Evolutionary conservation across 345 rosid species (phyloP).

Genomic region (Gossypium turneri): DNA sequence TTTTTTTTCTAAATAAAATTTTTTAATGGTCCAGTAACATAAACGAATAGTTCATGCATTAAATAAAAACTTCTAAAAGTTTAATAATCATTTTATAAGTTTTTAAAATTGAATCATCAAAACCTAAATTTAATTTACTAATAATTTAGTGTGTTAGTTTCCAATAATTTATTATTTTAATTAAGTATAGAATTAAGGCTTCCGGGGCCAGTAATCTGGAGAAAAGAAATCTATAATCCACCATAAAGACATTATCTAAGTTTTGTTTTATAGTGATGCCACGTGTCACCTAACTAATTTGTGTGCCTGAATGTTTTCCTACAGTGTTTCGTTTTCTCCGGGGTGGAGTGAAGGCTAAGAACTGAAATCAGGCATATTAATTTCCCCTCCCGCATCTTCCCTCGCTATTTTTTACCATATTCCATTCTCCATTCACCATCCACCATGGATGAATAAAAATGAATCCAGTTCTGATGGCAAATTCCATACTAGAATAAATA

Average conservation of each 20-base stretch:
- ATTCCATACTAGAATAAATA: conserved; percentile 9
- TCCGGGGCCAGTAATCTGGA: neutral
- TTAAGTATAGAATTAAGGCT: too few species aligned
- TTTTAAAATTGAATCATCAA: too few species aligned
- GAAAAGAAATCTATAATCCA: neutral
- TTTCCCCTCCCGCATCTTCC: conserved; percentile 4
- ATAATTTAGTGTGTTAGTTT: too few species aligned
- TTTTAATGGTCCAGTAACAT: fast-evolving
- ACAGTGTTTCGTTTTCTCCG: neutral
- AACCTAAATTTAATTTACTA: too few species aligned
- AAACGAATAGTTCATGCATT: fast-evolving
- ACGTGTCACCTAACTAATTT: conserved; percentile 15
- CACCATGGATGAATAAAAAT: neutral
- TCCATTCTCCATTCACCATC: neutral
- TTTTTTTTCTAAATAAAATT: too few species aligned
- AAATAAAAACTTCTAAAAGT: too few species aligned
- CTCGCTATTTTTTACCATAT: neutral
- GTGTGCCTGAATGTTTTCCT: neutral
- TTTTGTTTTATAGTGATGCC: neutral
- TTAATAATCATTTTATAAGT: too few species aligned
- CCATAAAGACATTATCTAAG: neutral
- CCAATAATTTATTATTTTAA: too few species aligned
- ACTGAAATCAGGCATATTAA: conserved; percentile 5
- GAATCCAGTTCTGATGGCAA: neutral
- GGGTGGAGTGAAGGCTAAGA: neutral